Base-by-base conservation (phyloP, 345 rosid genomes). In the Viola odorata region DNA sequence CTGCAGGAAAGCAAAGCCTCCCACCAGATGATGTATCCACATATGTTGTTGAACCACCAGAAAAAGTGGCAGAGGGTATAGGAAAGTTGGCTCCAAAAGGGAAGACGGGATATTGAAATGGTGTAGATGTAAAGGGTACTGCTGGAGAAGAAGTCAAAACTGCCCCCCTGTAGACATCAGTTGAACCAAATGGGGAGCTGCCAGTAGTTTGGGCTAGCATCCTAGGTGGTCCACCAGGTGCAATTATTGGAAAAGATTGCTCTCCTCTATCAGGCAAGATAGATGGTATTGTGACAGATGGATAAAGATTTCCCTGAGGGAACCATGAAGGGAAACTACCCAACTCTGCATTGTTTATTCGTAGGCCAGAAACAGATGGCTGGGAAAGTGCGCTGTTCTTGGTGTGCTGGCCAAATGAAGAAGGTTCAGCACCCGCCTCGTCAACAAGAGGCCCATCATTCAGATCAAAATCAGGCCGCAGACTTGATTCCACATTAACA, bases 81-180 rank as follows among this genome's bases (percentile, higher is more conserved):
- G 95, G 82, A 54, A 82, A 94, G 47, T 66, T 78, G 55, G 79
- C 56, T 11, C 84, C 84, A 70, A 87, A 86, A 48, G 95, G 62
- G 55, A 85, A 79, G 59, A 68, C 71, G 0, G 96, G 82, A 78
- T 85, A 92, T 69, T 85, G 99, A 67, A 79, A 92, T 17, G 85
- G 67, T 11, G 83, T 41, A 44, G 97, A 65, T 38, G 82, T 84
- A 57, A 81, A 88, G 1, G 99, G 73, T 49, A 83, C 60, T 0
- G 96, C 96, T 11, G 96, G 95, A 63, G 96, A 78, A 47, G 99
- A 84, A 6, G 87, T 73, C 60, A 94, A 62, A 36, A 94, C 86
- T 0, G 97, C 78, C 15, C 83, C 81, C 66, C 95, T 80, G 67
- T 74, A 88, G 36, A 77, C 48, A 58, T 94, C 99, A 23, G 32